Percentiles rank a stretch among this genome's conserved stretches.
Evolutionary conservation across 768 basidiomycete species (phyloP).

Genomic region (Mycena indigotica): DNA sequence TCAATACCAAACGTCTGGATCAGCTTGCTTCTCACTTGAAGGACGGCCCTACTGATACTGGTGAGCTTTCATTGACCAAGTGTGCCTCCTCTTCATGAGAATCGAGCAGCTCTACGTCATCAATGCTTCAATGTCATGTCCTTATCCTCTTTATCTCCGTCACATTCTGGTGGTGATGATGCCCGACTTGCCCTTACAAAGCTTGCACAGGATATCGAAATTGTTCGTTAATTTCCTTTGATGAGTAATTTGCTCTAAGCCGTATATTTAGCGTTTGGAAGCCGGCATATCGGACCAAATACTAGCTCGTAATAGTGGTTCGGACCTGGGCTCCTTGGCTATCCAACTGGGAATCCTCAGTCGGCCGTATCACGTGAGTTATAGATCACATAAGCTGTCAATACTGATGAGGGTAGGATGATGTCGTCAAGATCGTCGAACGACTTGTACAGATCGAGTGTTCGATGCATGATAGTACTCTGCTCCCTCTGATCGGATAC

Average conservation of each 20-base stretch:
- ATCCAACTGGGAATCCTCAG: neutral
- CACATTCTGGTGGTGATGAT: conserved; percentile 25
- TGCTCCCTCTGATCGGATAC: conserved; percentile 52
- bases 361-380: no score
- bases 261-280: conserved; percentile 8
- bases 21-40: conserved; percentile 24
- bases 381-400: no score
- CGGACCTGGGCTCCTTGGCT: no score
- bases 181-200: conserved; percentile 11
- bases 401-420: conserved; percentile 21
- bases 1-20: conserved; percentile 26
- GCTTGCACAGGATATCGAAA: conserved; percentile 27
- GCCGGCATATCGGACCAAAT: neutral
- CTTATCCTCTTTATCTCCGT: conserved; percentile 34
- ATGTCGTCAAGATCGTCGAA: conserved; percentile 25
- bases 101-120: conserved; percentile 38
- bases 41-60: conserved; percentile 10
- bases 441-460: conserved; percentile 45
- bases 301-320: conserved; percentile 2
- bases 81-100: neutral
- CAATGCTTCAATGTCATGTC: conserved; percentile 46
- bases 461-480: conserved; percentile 33
- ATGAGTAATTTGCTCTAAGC: neutral
- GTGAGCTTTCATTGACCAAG: conserved; percentile 9
- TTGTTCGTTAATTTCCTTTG: conserved; percentile 18